Percentiles rank a stretch among this genome's conserved stretches.
phyloP scores from a whole-genome alignment of 2,329 filamentous ascomycete genomes.

The Coniochaeta hoffmannii region DNA sequence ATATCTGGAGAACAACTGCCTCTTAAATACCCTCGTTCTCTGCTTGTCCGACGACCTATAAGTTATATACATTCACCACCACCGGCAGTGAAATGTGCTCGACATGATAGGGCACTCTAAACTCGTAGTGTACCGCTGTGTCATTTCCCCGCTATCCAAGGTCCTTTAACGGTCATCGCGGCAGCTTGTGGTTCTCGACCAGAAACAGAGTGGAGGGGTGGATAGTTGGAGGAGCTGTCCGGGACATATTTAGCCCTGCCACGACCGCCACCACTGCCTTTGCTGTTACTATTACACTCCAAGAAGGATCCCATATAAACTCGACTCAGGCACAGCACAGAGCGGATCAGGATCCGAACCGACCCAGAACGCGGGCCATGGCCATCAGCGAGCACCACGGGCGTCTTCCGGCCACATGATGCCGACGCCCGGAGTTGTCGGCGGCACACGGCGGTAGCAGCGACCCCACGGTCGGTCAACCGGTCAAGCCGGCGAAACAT shows the following conservation, averaged over 20 bases:
- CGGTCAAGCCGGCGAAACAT: no score
- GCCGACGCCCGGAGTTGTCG: neutral
- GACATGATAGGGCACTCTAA: conserved; percentile 13
- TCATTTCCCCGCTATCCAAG: conserved; percentile 17
- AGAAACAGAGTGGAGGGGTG: conserved; percentile 13
- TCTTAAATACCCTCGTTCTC: neutral
- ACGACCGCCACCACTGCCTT: neutral
- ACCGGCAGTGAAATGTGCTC: conserved; percentile 7
- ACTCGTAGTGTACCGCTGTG: conserved; percentile 9
- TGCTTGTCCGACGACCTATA: neutral
- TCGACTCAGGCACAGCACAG: neutral
- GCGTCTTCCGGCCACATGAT: neutral
- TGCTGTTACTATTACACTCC: neutral
- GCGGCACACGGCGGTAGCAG: neutral
- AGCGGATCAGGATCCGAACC: neutral
- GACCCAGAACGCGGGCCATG: neutral
- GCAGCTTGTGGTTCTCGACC: conserved; percentile 13
- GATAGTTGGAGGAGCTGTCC: conserved; percentile 13
- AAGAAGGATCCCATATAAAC: neutral
- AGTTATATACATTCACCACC: neutral
- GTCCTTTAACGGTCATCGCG: conserved; percentile 16
- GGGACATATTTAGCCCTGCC: conserved; percentile 21
- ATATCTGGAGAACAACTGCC: neutral
- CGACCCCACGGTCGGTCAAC: neutral
- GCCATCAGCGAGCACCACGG: neutral